Percentiles rank a stretch among this genome's conserved stretches.
phyloP scores from a whole-genome alignment of 2,329 filamentous ascomycete genomes.

The Calonectria montana region DNA sequence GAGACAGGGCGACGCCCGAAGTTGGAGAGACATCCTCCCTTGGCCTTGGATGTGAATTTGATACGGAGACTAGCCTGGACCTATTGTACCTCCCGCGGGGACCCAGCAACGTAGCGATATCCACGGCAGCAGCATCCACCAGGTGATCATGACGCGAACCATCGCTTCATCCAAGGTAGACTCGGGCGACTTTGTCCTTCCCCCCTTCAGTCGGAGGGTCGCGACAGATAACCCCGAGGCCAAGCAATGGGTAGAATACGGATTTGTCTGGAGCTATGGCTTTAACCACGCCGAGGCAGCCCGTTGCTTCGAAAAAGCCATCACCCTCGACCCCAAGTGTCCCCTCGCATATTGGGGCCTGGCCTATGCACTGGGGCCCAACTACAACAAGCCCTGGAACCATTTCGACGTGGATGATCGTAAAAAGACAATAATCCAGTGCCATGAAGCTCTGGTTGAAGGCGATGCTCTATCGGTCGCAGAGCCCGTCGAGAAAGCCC shows the following conservation, averaged over 20 bases:
- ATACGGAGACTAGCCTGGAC: background rate
- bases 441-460: conserved; percentile 27
- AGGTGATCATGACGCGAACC: conserved; percentile 27
- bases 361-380: conserved; percentile 76
- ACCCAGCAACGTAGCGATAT: background rate
- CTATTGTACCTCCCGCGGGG: background rate
- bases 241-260: conserved; percentile 74
- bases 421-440: conserved; percentile 29
- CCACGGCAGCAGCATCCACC: background rate
- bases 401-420: conserved; percentile 40
- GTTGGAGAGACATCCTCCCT: background rate
- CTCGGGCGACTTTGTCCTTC: conserved; percentile 35
- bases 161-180: conserved; percentile 19
- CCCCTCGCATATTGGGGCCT: conserved; percentile 75
- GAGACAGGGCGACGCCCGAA: conserved; percentile 28
- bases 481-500: conserved; percentile 63
- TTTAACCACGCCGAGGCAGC: conserved; percentile 79
- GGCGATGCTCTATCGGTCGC: conserved; percentile 29
- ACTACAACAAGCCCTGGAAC: conserved; percentile 78
- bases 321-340: conserved; percentile 62
- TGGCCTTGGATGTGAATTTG: background rate
- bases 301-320: conserved; percentile 69
- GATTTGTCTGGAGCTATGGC: conserved; percentile 74
- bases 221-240: conserved; percentile 63
- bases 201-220: conserved; percentile 55